These are phyloP conservation scores for Lodderomyces orthopsilosis DNA, from an alignment of 1,139 yeast species.

Conservation along the genomic window DNA sequence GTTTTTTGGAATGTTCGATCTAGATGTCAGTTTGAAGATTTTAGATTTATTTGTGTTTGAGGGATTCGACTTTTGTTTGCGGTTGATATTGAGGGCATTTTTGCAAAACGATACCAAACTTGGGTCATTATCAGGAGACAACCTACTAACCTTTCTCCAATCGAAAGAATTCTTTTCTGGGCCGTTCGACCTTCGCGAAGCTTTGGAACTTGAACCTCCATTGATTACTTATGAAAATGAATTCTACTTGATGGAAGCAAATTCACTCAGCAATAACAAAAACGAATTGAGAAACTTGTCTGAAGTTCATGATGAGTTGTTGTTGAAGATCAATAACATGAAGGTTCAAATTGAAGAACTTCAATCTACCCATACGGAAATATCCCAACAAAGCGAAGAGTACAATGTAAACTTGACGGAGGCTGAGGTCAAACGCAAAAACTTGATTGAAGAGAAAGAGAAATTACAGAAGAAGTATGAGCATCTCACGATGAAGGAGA, in stretches of 20 bases:
- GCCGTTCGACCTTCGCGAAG: slow-evolving; percentile 13
- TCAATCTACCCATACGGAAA: slow-evolving; percentile 39
- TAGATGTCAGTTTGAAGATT: slow-evolving; percentile 15
- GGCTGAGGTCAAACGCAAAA: slow-evolving; percentile 24
- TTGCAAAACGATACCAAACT: slow-evolving; percentile 19
- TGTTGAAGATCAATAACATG: slow-evolving; percentile 26
- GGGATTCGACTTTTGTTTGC: slow-evolving; percentile 37
- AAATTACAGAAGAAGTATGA: slow-evolving; percentile 32
- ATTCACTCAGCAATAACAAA: slow-evolving; percentile 37
- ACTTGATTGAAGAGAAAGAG: slow-evolving; percentile 18
- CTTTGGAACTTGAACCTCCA: slow-evolving; percentile 25
- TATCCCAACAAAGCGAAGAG: slow-evolving; percentile 34
- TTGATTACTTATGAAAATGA: slow-evolving; percentile 46
- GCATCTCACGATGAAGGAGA: slow-evolving; percentile 44
- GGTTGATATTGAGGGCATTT: slow-evolving; percentile 29
- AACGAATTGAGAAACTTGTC: slow-evolving; percentile 40
- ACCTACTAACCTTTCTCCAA: slow-evolving; percentile 24
- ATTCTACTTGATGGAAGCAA: slow-evolving; percentile 40
- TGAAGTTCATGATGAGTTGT: slow-evolving; percentile 38
- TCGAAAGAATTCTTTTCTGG: slow-evolving; percentile 23
- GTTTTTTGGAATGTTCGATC: slow-evolving; percentile 19
- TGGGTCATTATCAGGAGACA: slow-evolving; percentile 26
- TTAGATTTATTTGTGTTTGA: slow-evolving; percentile 41
- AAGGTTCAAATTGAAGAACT: slow-evolving; percentile 31
- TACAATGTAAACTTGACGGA: slow-evolving; percentile 24